A percentile compares a stretch with the other conserved stretches of the same genome.
These are phyloP conservation scores for Jatropha podagrica DNA, from an alignment of 441 rosid genomes.

Conservation along the genomic window DNA sequence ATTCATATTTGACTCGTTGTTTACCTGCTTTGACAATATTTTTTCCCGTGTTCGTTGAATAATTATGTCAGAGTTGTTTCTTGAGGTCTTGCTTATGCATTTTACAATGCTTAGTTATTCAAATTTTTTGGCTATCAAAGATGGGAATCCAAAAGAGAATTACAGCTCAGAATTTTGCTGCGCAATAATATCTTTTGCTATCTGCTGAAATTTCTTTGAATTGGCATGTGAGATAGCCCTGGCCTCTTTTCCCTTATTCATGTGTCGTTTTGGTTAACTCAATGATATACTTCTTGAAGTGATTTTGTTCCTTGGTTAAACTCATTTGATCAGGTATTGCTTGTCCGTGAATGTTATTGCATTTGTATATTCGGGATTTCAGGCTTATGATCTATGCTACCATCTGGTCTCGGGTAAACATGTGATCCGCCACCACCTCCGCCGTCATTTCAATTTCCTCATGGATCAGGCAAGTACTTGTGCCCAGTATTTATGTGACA, in stretches of 20 bases:
- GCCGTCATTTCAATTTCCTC: conserved; percentile 61
- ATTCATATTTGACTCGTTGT: not conserved
- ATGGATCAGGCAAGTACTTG: conserved; percentile 81
- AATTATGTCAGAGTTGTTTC: not conserved
- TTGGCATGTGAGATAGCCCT: not conserved
- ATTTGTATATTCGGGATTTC: conserved; percentile 72
- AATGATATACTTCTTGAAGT: not conserved
- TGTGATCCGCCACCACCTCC: conserved; percentile 46
- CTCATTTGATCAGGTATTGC: conserved; percentile 62
- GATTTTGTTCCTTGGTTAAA: not conserved
- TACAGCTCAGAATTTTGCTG: not conserved
- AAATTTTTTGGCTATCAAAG: not conserved
- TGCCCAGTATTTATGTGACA: not conserved
- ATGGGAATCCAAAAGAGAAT: not conserved
- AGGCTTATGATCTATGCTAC: conserved; percentile 66
- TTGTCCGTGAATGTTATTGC: conserved; percentile 76
- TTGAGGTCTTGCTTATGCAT: not conserved
- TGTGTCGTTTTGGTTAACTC: not conserved
- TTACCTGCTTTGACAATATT: not conserved
- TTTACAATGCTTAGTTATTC: not conserved
- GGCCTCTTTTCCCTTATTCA: not conserved
- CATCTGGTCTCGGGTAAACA: conserved; percentile 49
- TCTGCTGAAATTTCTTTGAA: conserved; percentile 5
- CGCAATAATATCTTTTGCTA: not conserved
- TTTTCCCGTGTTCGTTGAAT: not conserved